Conservation (phyloP, 441 rosid genomes). For the Eutrema salsugineum region DNA sequence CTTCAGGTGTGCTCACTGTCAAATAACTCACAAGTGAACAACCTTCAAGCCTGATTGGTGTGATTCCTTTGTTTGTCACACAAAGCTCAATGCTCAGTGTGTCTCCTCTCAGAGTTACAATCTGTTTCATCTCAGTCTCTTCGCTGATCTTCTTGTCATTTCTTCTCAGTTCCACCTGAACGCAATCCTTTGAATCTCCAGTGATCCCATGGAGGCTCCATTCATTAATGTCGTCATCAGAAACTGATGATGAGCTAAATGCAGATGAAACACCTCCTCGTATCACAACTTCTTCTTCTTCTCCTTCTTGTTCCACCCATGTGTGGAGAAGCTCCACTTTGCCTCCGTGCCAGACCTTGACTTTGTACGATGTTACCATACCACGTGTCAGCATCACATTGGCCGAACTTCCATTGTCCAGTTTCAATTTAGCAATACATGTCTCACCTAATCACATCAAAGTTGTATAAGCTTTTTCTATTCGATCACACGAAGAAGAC, state of each 20-base stretch:
- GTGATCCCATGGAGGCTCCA: slow-evolving; percentile 59
- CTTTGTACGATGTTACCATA: slow-evolving; percentile 78
- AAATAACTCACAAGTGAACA: slow-evolving; percentile 59
- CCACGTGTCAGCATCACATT: slow-evolving; percentile 69
- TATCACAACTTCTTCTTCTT: slow-evolving; percentile 51
- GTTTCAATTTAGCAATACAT: slow-evolving; percentile 57
- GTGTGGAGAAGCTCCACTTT: slow-evolving; percentile 78
- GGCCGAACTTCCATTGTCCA: slow-evolving; percentile 67
- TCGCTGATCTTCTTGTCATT: slow-evolving; percentile 38
- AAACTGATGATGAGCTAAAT: slow-evolving; percentile 41
- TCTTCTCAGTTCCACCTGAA: slow-evolving; percentile 48
- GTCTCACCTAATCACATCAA: slow-evolving; percentile 35
- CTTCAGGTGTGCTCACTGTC: slow-evolving; percentile 88
- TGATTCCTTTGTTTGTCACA: slow-evolving; percentile 44
- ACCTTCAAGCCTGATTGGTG: slow-evolving; percentile 42
- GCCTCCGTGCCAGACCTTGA: slow-evolving; percentile 78
- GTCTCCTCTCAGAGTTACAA: slow-evolving; percentile 48
- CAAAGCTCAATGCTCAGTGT: slow-evolving; percentile 54
- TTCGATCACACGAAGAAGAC: background rate
- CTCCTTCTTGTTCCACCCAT: slow-evolving; percentile 54
- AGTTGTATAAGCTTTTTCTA: background rate
- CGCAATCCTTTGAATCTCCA: slow-evolving; percentile 54
- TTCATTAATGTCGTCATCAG: slow-evolving; percentile 29
- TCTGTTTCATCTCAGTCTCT: slow-evolving; percentile 52
- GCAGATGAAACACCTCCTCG: slow-evolving; percentile 74